These are phyloP conservation scores for Pseudopithomyces chartarum DNA, from an alignment of 2,329 filamentous ascomycete species.

Conservation along the genomic window DNA sequence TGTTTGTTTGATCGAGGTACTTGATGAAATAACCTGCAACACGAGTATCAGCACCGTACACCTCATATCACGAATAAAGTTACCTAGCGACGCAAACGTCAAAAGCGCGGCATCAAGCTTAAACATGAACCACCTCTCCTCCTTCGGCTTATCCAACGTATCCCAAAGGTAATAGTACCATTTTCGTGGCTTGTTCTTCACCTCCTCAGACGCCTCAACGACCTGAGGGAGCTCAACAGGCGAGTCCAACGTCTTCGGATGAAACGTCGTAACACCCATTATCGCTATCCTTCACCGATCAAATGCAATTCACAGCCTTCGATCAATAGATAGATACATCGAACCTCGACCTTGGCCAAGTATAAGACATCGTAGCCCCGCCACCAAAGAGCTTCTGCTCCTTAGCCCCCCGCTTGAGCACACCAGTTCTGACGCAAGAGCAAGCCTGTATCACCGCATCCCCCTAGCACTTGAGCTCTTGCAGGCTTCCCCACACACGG, in stretches of 20 bases:
- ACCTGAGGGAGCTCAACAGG: background rate
- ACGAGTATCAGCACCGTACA: background rate
- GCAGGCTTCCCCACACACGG: background rate
- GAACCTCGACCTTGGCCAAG: background rate
- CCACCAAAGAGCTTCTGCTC: background rate
- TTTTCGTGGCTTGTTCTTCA: constrained; percentile 31
- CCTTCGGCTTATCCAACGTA: constrained; percentile 56
- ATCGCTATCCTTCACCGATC: background rate
- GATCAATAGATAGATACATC: background rate
- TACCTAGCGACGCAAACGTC: constrained; percentile 53
- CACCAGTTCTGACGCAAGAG: background rate
- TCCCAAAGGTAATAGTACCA: constrained; percentile 60
- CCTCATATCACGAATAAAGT: background rate
- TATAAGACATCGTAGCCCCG: background rate
- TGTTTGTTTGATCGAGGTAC: constrained; percentile 53
- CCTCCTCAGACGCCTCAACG: constrained; percentile 5
- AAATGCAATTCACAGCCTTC: background rate
- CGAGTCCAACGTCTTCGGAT: constrained; percentile 1
- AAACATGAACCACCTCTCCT: constrained; percentile 55
- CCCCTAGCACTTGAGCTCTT: background rate
- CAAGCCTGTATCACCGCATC: background rate
- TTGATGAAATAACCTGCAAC: constrained; percentile 56
- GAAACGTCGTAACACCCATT: background rate
- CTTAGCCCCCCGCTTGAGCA: background rate
- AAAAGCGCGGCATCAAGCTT: constrained; percentile 57